Evolutionary conservation across 176 grass and related monocot species (phyloP).

Genomic region (Ananas comosus): DNA sequence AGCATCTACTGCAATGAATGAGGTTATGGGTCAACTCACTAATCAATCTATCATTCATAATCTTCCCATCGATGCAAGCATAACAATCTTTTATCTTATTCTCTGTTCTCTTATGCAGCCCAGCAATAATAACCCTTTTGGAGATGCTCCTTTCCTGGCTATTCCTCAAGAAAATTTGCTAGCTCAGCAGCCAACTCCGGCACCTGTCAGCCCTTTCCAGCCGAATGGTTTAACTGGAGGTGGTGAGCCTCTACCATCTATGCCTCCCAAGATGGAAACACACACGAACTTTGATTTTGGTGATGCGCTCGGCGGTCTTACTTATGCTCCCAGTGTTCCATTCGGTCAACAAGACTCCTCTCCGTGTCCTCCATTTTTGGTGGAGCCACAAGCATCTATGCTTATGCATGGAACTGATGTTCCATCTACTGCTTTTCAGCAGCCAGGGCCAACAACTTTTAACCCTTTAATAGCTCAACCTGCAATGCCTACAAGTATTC

Average conservation of each 20-base stretch:
- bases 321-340: conserved; percentile 34
- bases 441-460: background rate
- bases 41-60: background rate
- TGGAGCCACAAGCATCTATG: conserved; percentile 14
- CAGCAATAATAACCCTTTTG: conserved; percentile 75
- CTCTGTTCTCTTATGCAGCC: conserved; percentile 16
- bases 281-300: conserved; percentile 64
- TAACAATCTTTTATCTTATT: background rate
- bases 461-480: conserved; percentile 26
- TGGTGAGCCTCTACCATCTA: conserved; percentile 13
- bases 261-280: conserved; percentile 25
- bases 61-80: background rate
- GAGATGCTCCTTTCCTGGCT: conserved; percentile 79
- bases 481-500: conserved; percentile 26
- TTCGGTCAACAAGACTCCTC: conserved; percentile 38
- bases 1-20: conserved; percentile 39
- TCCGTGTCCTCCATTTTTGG: conserved; percentile 24
- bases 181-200: conserved; percentile 35
- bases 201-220: conserved; percentile 44
- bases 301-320: conserved; percentile 55
- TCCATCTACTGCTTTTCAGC: background rate
- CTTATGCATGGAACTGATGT: background rate
- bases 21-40: conserved; percentile 35
- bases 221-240: conserved; percentile 10
- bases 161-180: conserved; percentile 46